Conservation (phyloP, 2,329 filamentous ascomycete species). For the Penicillium hesseltinei region DNA sequence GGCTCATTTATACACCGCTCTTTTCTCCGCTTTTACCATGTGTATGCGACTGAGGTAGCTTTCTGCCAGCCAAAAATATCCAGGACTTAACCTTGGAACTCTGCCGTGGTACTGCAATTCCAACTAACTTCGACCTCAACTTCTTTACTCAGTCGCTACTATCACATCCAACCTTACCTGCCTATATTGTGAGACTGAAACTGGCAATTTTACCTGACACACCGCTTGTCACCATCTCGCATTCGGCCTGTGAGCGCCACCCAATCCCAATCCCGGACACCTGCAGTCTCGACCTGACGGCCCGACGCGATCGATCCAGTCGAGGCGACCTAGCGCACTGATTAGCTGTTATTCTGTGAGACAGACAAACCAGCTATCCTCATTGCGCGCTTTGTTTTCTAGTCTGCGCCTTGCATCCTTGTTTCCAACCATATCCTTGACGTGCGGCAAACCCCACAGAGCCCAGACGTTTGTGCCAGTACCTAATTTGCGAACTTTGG, state of each 20-base stretch:
- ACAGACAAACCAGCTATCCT: conserved; percentile 3
- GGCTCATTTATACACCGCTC: not conserved
- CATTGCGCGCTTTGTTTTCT: conserved; percentile 7
- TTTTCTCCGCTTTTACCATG: not conserved
- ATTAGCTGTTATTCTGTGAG: conserved; percentile 20
- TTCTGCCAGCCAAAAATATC: not conserved
- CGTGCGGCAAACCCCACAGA: conserved; percentile 8
- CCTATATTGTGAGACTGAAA: conserved; percentile 40
- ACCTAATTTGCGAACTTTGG: not conserved
- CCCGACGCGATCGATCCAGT: conserved; percentile 14
- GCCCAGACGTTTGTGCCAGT: not conserved
- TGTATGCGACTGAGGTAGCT: not conserved
- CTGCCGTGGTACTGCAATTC: not conserved
- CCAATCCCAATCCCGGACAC: conserved; percentile 14
- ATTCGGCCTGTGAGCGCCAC: conserved; percentile 21
- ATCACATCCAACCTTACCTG: not conserved
- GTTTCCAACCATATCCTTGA: not conserved
- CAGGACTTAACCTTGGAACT: not conserved
- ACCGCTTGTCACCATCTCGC: not conserved
- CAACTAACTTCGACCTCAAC: conserved; percentile 1
- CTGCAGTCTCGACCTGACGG: conserved; percentile 23
- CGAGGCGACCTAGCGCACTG: conserved; percentile 13
- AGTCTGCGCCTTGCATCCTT: not conserved
- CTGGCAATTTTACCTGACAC: not conserved
- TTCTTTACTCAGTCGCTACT: not conserved